A percentile compares a stretch with the other conserved stretches of the same genome.
Evolutionary conservation across 768 basidiomycete species (phyloP).

Genomic region (Pisolithus tinctorius): DNA sequence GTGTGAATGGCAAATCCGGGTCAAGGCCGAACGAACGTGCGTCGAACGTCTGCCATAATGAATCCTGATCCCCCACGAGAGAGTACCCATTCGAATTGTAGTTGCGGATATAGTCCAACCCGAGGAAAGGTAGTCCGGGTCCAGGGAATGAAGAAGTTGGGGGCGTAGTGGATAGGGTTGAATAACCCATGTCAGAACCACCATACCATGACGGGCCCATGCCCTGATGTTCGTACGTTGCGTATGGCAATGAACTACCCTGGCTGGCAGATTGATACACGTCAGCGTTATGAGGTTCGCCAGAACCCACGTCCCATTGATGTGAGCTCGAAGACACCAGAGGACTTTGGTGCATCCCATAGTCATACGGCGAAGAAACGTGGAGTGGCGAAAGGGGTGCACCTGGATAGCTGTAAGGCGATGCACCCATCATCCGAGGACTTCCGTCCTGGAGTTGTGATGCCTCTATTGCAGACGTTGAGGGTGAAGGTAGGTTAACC

Average conservation of each 20-base stretch:
- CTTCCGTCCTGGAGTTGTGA: slow-evolving; percentile 44
- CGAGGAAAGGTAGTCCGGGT: slow-evolving; percentile 75
- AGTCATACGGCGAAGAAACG: slow-evolving; percentile 53
- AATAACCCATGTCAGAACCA: slow-evolving; percentile 30
- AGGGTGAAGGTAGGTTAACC: slow-evolving; percentile 63
- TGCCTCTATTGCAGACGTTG: slow-evolving; percentile 45
- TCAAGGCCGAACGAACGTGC: slow-evolving; percentile 67
- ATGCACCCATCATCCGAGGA: slow-evolving; percentile 42
- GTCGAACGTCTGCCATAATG: slow-evolving; percentile 58
- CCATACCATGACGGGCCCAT: slow-evolving; percentile 34
- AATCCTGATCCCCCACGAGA: slow-evolving; percentile 31
- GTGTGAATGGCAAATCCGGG: slow-evolving; percentile 69
- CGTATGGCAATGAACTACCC: slow-evolving; percentile 31
- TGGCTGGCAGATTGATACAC: slow-evolving; percentile 37
- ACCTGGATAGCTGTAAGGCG: slow-evolving; percentile 36
- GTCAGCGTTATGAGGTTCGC: slow-evolving; percentile 34
- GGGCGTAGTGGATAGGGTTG: slow-evolving; percentile 49
- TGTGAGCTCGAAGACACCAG: slow-evolving; percentile 18
- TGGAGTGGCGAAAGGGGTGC: slow-evolving; percentile 48
- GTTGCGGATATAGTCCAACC: slow-evolving; percentile 78
- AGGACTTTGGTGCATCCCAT: slow-evolving; percentile 31
- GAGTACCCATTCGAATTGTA: slow-evolving; percentile 47
- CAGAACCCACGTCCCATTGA: slow-evolving; percentile 42
- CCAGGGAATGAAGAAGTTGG: slow-evolving; percentile 61
- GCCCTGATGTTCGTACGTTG: slow-evolving; percentile 37